phyloP scores from a whole-genome alignment of 2,329 filamentous ascomycete genomes.

The Talaromyces sp. region DNA sequence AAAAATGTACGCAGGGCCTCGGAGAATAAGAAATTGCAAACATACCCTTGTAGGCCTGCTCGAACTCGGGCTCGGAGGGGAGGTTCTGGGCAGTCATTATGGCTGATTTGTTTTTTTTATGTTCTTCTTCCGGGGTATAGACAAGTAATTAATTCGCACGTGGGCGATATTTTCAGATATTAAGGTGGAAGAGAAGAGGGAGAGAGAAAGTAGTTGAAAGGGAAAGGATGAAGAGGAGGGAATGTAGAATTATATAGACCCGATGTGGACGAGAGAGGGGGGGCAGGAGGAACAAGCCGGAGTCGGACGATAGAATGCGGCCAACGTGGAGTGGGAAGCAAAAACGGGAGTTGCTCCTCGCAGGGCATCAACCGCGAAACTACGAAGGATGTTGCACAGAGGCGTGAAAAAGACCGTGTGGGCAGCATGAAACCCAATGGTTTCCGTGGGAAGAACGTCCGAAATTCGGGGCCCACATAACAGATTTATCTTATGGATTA shows the following conservation, averaged over 20 bases:
- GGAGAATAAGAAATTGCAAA: constrained; percentile 17
- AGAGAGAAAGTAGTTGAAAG: constrained; percentile 8
- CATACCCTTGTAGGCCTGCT: constrained; percentile 95
- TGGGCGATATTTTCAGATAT: neutral
- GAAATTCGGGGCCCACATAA: constrained; percentile 35
- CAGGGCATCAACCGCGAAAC: constrained; percentile 3
- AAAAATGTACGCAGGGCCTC: neutral
- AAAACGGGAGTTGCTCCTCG: constrained; percentile 6
- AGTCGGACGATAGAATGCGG: constrained; percentile 34
- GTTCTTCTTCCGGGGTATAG: constrained; percentile 1
- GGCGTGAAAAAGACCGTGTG: neutral
- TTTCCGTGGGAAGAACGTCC: constrained; percentile 29
- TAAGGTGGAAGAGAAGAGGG: constrained; percentile 14
- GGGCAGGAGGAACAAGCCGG: constrained; percentile 26
- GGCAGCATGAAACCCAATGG: constrained; percentile 7
- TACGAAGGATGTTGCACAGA: constrained; percentile 14
- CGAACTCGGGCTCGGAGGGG: constrained; percentile 89
- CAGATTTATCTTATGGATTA: constrained; percentile 38
- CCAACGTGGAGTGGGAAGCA: constrained; percentile 16
- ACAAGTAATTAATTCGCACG: too few species aligned
- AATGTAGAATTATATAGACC: constrained; percentile 29
- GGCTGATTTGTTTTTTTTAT: constrained; percentile 5
- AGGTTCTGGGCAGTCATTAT: constrained; percentile 73
- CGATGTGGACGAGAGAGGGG: constrained; percentile 45
- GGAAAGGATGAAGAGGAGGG: constrained; percentile 21